These are phyloP conservation scores for Trichocladium uniseriatum DNA, from an alignment of 495 filamentous ascomycete genomes.

Conservation along the genomic window DNA sequence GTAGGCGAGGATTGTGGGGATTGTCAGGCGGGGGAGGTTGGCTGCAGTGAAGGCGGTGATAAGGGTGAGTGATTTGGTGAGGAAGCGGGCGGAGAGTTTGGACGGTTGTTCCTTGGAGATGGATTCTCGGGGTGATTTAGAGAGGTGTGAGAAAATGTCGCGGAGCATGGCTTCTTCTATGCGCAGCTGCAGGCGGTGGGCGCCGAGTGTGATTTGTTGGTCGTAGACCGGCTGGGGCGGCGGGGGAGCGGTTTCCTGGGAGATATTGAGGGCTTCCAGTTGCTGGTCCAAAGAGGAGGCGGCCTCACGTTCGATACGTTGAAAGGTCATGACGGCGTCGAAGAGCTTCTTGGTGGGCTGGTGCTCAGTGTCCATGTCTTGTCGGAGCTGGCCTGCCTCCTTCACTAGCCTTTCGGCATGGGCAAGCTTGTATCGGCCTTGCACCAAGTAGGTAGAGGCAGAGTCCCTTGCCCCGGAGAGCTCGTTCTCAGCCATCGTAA, in stretches of 20 bases:
- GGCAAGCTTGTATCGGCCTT: not conserved
- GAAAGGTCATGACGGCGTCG: constrained; percentile 6
- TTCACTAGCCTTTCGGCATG: not conserved
- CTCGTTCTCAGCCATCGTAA: not conserved
- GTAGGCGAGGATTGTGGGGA: constrained; percentile 13
- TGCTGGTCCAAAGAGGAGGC: not conserved
- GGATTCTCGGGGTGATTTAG: too few relatives aligned
- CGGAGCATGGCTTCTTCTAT: not conserved
- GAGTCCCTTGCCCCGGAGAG: not conserved
- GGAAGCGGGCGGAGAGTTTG: not conserved
- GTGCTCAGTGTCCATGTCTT: constrained; percentile 5
- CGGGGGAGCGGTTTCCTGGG: not conserved
- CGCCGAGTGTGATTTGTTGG: constrained; percentile 10
- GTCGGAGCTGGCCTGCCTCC: not conserved
- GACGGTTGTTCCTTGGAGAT: too few relatives aligned
- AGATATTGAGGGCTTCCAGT: not conserved
- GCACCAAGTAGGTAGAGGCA: not conserved
- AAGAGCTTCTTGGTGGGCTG: constrained; percentile 12
- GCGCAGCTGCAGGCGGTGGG: not conserved
- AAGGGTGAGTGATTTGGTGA: not conserved
- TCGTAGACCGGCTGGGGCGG: constrained; percentile 3
- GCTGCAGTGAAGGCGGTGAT: not conserved
- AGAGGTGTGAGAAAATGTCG: too few relatives aligned
- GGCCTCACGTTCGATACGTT: not conserved
- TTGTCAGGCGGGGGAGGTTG: constrained; percentile 13